Base-by-base conservation (phyloP, 495 filamentous ascomycete genomes). In the Penicillium malachiteum region DNA sequence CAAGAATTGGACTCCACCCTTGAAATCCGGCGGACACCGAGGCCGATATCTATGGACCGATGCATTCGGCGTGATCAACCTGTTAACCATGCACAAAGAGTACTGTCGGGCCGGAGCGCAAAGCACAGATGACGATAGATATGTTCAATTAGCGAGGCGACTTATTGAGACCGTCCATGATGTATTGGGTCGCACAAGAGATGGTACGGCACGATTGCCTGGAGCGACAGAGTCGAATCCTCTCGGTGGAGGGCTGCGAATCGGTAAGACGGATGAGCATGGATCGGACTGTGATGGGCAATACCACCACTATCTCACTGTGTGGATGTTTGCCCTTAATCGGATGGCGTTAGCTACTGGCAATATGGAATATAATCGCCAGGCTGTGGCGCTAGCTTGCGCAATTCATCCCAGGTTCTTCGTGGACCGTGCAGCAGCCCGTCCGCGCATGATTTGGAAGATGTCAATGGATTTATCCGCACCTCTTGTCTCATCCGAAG, bases 301-400 rank as follows among this genome's bases (percentile, higher is more conserved):
- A 61, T 88, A 88, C 47, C 83, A 87, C 51, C 85, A 88, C 55
- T 89, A 87, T 59, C 67, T 88, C 9, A 87, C 84, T 0, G 59
- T 89, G 2, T 89, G 85, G 85, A 86, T 87, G 84, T 89, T 87
- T 58, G 85, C 84, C 0, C 69, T 88, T 3, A 87, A 87, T 65
- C 75, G 85, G 5, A 71, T 86, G 38, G 68, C 79, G 0, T 42
- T 79, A 10, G 85, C 81, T 11, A 77, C 76, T 4, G 71, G 72
- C 0, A 77, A 87, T 34, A 48, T 61, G 14, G 46, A 43, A 1
- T 87, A 81, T 54, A 87, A 86, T 54, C 55, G 62, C 3, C 76
- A 78, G 35, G 85, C 83, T 1, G 68, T 87, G 8, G 69, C 78
- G 52, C 70, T 89, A 11, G 84, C 84, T 17, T 73, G 75, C 48